phyloP scores from a whole-genome alignment of 495 filamentous ascomycete species.

The Podospora conica region DNA sequence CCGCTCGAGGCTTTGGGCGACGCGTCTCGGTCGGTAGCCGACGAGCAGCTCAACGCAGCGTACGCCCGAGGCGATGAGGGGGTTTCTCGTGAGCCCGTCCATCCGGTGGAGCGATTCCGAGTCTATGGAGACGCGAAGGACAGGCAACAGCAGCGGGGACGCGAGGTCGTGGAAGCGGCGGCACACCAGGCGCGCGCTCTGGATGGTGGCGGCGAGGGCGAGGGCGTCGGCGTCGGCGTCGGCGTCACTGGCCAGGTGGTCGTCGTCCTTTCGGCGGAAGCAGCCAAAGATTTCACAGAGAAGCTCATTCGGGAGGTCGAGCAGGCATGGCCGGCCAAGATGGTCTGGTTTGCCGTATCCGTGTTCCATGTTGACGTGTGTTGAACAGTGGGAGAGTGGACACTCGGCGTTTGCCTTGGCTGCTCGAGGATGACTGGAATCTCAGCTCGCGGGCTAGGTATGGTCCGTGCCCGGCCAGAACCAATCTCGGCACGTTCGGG shows the following conservation, averaged over 20 bases:
- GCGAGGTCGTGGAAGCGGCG: background rate
- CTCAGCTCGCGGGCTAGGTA: too few species aligned
- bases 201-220: background rate
- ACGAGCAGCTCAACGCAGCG: background rate
- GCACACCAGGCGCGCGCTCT: background rate
- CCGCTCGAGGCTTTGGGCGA: background rate
- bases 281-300: background rate
- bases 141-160: background rate
- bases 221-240: background rate
- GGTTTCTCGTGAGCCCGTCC: background rate
- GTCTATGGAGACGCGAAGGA: background rate
- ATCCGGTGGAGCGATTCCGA: background rate
- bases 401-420: background rate
- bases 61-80: background rate
- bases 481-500: too few species aligned
- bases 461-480: too few species aligned
- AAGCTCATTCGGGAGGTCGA: background rate
- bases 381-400: too few species aligned
- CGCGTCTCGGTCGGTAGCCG: background rate
- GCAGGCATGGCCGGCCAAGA: background rate
- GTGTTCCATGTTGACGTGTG: background rate
- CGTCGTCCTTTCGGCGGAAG: background rate
- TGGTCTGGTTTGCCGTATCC: background rate
- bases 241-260: background rate
- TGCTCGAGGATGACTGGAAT: too few species aligned